Conservation (phyloP, 1,284 basidiomycete species). For the Dichomitus squalens region DNA sequence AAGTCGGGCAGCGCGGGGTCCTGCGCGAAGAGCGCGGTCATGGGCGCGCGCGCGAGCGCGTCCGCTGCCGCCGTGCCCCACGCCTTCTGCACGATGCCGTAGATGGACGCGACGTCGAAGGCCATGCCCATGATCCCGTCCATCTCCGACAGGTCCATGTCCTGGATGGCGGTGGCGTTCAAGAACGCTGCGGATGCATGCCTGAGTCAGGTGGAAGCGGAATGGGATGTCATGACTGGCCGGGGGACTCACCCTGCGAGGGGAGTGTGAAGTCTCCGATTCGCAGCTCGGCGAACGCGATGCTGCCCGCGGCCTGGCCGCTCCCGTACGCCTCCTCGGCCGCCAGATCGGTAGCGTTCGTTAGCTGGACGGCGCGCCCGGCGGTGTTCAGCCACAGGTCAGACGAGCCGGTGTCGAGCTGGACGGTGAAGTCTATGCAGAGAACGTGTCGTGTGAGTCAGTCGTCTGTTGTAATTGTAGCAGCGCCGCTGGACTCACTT, state of each 20-base stretch:
- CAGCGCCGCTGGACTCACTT: not conserved
- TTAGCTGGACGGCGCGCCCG: constrained; percentile 15
- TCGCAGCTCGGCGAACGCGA: constrained; percentile 30
- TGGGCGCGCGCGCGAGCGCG: constrained; percentile 11
- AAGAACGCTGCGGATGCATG: constrained; percentile 30
- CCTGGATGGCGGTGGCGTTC: constrained; percentile 24
- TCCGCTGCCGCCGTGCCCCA: constrained; percentile 31
- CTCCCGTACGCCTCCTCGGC: constrained; percentile 24
- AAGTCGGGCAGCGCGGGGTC: constrained; percentile 29
- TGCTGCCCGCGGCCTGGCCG: constrained; percentile 26
- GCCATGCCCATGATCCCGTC: constrained; percentile 19
- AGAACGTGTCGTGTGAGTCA: not conserved
- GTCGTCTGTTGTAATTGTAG: not conserved
- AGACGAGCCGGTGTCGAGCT: constrained; percentile 13
- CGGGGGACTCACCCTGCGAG: constrained; percentile 31
- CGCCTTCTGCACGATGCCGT: constrained; percentile 50
- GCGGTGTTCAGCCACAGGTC: constrained; percentile 6
- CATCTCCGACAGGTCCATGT: not conserved
- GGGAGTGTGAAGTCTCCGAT: constrained; percentile 31
- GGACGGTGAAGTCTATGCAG: constrained; percentile 11
- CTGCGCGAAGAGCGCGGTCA: constrained; percentile 34
- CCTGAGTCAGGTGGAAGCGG: not conserved
- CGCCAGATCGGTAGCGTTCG: constrained; percentile 25
- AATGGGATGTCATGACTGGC: too few relatives aligned
- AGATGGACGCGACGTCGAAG: constrained; percentile 15